Evolutionary conservation across 352 stramenopile species (phyloP).

Genomic region (Globisporangium mamillatum): DNA sequence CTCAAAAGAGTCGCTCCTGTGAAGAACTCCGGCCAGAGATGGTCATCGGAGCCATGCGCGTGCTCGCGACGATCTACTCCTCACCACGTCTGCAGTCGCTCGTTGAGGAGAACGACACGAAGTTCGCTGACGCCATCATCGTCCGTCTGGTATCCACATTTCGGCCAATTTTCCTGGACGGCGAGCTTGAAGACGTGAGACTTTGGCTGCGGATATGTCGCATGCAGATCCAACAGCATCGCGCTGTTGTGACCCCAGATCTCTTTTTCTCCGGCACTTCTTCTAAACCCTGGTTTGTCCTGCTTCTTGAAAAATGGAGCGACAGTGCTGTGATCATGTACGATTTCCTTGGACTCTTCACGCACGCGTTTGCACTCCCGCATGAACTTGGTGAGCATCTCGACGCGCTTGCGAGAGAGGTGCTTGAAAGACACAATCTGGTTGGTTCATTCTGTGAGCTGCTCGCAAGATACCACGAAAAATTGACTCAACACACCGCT

Average conservation of each 20-base stretch:
- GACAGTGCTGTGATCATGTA: conserved; percentile 14
- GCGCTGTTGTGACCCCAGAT: background rate
- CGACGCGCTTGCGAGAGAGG: conserved; percentile 1
- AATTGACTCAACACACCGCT: background rate
- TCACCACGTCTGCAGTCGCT: conserved; percentile 13
- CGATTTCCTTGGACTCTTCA: conserved; percentile 20
- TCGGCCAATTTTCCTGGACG: conserved; percentile 1
- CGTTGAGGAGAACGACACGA: conserved; percentile 11
- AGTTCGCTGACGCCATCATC: conserved; percentile 1
- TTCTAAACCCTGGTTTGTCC: conserved; percentile 15
- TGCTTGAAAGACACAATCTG: conserved; percentile 1
- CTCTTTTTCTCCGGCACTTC: conserved; percentile 12
- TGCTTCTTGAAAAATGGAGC: conserved; percentile 13
- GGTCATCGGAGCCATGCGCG: conserved; percentile 16
- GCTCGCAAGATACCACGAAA: background rate
- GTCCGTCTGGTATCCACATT: conserved; percentile 8
- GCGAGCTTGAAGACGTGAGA: conserved; percentile 1
- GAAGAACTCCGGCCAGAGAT: conserved; percentile 5
- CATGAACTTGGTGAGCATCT: conserved; percentile 3
- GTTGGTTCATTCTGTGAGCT: background rate
- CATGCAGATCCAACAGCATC: conserved; percentile 15
- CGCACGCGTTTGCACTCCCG: conserved; percentile 20
- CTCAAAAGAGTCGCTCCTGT: background rate
- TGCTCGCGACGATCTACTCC: conserved; percentile 16
- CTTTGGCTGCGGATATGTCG: conserved; percentile 18